These are phyloP conservation scores for Platanthera guangdongensis DNA, from an alignment of 106 monocot species.

Conservation along the genomic window DNA sequence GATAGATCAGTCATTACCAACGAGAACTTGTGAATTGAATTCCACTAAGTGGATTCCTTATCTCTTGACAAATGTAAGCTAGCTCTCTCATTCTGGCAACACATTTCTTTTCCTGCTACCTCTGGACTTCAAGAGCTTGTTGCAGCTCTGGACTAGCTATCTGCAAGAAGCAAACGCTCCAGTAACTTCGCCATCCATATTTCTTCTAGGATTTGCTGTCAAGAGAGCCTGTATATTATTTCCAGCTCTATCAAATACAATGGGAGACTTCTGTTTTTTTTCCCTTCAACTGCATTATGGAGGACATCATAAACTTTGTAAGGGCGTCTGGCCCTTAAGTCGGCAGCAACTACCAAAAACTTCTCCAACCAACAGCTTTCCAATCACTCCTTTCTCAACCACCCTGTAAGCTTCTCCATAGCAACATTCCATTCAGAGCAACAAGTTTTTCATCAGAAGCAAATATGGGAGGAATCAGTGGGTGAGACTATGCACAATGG, in stretches of 20 bases:
- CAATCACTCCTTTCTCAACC: slow-evolving; percentile 60
- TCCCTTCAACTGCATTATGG: slow-evolving; percentile 76
- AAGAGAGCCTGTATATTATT: slow-evolving; percentile 83
- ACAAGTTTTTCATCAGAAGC: slow-evolving; percentile 83
- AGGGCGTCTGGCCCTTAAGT: slow-evolving; percentile 82
- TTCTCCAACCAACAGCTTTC: slow-evolving; percentile 81
- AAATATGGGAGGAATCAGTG: slow-evolving; percentile 91
- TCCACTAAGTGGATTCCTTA: too few relatives aligned
- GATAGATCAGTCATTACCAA: too few relatives aligned
- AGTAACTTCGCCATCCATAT: slow-evolving; percentile 54
- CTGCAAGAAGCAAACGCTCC: too few relatives aligned
- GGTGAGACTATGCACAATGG: slow-evolving; percentile 80
- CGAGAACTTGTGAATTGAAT: too few relatives aligned
- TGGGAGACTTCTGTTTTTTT: slow-evolving; percentile 74
- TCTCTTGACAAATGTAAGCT: too few relatives aligned
- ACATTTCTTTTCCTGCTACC: too few relatives aligned
- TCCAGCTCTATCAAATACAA: slow-evolving; percentile 71
- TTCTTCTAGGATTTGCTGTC: slow-evolving; percentile 71
- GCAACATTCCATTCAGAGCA: slow-evolving; percentile 95
- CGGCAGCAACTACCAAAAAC: slow-evolving; percentile 81
- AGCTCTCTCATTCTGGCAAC: too few relatives aligned
- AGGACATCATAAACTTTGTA: slow-evolving; percentile 92
- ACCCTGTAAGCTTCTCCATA: slow-evolving; percentile 93
- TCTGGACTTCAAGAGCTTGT: too few relatives aligned
- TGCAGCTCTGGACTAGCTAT: too few relatives aligned